Base-by-base conservation (phyloP, 805 yeast genomes). In the Saccharomycopsis fibuligera region DNA sequence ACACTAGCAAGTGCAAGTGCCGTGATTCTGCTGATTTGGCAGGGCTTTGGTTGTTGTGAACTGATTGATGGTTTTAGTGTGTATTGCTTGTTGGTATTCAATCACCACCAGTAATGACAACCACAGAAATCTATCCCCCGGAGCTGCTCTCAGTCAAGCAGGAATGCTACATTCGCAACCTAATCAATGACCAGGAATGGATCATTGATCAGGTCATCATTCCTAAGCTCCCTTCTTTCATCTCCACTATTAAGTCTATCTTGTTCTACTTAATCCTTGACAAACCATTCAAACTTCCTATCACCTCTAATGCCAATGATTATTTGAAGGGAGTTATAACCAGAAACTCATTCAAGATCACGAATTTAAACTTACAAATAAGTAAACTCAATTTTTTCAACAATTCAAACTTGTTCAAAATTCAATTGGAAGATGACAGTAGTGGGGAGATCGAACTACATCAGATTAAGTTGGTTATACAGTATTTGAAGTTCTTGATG, bases 281-380 rank as follows among this genome's bases (percentile, higher is more conserved):
- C 17, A 52, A 46, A 24, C 29, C 52, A 6, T 52, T 52, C 42
- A 49, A 47, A 38, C 44, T 52, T 2, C 55, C 55, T 12, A 52
- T 52, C 5, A 52, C 53, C 23, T 35, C 51, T 10, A 52, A 52
- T 36, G 14, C 45, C 19, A 52, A 47, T 35, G 53, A 52, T 31
- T 23, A 30, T 35, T 29, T 52, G 17, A 52, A 52, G 23, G 55
- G 55, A 8, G 39, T 46, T 19, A 44, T 48, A 8, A 43, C 53
- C 12, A 35, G 55, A 35, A 44, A 46, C 8, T 46, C 50, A 12
- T 52, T 27, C 29, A 43, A 44, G n/a, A 41, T 52, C 9, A 40
- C 44, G 8, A 35, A 36, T 5, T 24, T 52, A 19, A 40, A n/a
- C 14, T 29, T 52, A 4, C 37, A 25, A 12, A 44, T 52, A 16